Conservation (phyloP, 2,329 filamentous ascomycete genomes). For the Lachnellula arida region DNA sequence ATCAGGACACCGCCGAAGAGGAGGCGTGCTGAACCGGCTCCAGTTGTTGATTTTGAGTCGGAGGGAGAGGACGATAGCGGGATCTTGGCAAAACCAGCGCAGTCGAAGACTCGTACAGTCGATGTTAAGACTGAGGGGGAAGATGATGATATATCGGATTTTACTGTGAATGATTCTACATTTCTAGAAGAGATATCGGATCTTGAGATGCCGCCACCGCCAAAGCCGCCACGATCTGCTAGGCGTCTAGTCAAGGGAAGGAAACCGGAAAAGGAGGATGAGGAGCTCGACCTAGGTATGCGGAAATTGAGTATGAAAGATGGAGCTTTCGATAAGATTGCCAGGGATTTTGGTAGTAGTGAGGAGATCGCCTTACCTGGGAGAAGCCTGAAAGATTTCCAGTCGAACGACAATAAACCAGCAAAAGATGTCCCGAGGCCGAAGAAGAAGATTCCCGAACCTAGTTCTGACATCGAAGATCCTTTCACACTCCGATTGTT, state of each 20-base stretch:
- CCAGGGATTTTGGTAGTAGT: not conserved
- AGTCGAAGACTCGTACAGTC: not conserved
- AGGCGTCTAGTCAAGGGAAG: slow-evolving; percentile 27
- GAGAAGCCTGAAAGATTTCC: not conserved
- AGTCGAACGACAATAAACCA: not conserved
- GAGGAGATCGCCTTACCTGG: not conserved
- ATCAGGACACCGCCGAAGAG: not conserved
- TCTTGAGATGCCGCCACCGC: slow-evolving; percentile 15
- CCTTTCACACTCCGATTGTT: slow-evolving; percentile 23
- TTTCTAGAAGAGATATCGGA: slow-evolving; percentile 20
- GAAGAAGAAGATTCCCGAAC: not conserved
- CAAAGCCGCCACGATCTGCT: slow-evolving; percentile 14
- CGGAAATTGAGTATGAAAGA: slow-evolving; percentile 9
- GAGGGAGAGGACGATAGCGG: not conserved
- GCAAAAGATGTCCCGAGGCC: not conserved
- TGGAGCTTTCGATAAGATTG: not conserved
- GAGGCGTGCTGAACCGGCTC: too few species aligned
- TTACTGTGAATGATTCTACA: not conserved
- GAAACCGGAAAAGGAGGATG: slow-evolving; percentile 6
- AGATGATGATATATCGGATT: not conserved
- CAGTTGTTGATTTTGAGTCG: not conserved
- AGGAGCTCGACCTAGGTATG: slow-evolving; percentile 14
- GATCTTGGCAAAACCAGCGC: not conserved
- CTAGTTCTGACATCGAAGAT: slow-evolving; percentile 21
- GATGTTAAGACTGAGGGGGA: slow-evolving; percentile 3